Conservation (phyloP, 176 grass and related monocot genomes). For the Calamus simplicifolius region DNA sequence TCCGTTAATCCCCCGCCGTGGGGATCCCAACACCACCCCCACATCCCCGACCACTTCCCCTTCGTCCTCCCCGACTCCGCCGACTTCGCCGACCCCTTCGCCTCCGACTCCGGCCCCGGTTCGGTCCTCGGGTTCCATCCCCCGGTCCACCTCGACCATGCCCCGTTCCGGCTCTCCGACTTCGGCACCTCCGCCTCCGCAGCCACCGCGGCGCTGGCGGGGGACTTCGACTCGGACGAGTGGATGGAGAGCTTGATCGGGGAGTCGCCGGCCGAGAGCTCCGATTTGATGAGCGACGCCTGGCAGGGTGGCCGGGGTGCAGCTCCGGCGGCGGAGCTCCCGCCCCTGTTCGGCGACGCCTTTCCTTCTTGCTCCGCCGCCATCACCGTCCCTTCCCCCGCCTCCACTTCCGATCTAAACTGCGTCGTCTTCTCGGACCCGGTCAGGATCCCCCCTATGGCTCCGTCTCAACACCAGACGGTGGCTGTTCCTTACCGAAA, state of each 20-base stretch:
- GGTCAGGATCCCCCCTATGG: neutral
- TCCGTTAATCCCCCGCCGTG: slow-evolving; percentile 12
- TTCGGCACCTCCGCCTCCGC: slow-evolving; percentile 27
- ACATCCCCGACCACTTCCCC: slow-evolving; percentile 34
- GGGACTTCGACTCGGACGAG: slow-evolving; percentile 82
- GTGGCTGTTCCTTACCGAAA: slow-evolving; percentile 6
- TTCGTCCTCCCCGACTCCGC: slow-evolving; percentile 10
- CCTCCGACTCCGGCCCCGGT: neutral
- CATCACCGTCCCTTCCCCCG: slow-evolving; percentile 29
- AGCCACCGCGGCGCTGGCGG: slow-evolving; percentile 21
- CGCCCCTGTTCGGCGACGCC: slow-evolving; percentile 49
- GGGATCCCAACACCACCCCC: slow-evolving; percentile 18
- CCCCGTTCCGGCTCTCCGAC: slow-evolving; percentile 21
- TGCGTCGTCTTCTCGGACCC: slow-evolving; percentile 52
- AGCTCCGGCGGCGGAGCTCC: neutral
- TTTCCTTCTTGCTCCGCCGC: slow-evolving; percentile 41
- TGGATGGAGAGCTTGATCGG: slow-evolving; percentile 99
- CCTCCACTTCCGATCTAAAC: slow-evolving; percentile 1
- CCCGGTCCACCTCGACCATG: slow-evolving; percentile 4
- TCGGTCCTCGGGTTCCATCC: too few species aligned
- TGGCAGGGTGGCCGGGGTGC: neutral
- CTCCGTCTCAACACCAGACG: neutral
- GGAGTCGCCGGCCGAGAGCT: slow-evolving; percentile 23
- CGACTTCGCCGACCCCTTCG: slow-evolving; percentile 9
- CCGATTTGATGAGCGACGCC: slow-evolving; percentile 4